phyloP scores from a whole-genome alignment of 345 rosid species.

The Sonneratia alba region DNA sequence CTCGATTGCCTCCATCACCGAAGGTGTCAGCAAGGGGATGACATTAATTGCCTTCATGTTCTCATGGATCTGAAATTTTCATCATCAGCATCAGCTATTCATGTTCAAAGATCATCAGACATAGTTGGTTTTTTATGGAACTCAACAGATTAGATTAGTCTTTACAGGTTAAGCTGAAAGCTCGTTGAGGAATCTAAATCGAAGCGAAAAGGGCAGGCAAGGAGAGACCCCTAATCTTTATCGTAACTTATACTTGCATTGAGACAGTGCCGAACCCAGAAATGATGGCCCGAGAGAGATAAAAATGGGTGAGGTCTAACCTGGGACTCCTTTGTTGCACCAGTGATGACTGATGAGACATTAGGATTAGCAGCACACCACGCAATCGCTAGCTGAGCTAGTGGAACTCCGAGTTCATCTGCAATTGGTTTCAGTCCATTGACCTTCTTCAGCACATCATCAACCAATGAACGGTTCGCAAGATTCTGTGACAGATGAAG shows the following conservation, averaged over 20 bases:
- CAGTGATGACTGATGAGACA: constrained; percentile 88
- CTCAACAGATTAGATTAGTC: no score
- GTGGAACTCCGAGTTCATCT: constrained; percentile 89
- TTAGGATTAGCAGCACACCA: constrained; percentile 99
- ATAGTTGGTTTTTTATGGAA: not conserved
- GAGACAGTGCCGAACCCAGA: no score
- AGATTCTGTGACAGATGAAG: constrained; percentile 44
- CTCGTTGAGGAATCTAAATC: no score
- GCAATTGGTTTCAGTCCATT: constrained; percentile 92
- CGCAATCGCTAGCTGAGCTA: constrained; percentile 92
- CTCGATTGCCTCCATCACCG: constrained; percentile 84
- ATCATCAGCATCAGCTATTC: no score
- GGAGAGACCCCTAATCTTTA: not conserved
- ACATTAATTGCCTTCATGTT: constrained; percentile 96
- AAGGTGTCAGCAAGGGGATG: constrained; percentile 70
- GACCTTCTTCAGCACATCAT: constrained; percentile 87
- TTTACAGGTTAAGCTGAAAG: no score
- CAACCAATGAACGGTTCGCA: constrained; percentile 79
- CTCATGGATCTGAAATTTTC: constrained; percentile 61
- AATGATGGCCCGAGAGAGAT: no score
- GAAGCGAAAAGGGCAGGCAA: no score
- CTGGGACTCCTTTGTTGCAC: constrained; percentile 97
- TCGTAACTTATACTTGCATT: not conserved
- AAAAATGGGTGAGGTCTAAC: constrained; percentile 21
- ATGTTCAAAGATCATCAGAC: not conserved